A percentile compares a stretch with the other conserved stretches of the same genome.
These are phyloP conservation scores for Fibroporia radiculosa DNA, from an alignment of 768 basidiomycete species.

Conservation along the genomic window DNA sequence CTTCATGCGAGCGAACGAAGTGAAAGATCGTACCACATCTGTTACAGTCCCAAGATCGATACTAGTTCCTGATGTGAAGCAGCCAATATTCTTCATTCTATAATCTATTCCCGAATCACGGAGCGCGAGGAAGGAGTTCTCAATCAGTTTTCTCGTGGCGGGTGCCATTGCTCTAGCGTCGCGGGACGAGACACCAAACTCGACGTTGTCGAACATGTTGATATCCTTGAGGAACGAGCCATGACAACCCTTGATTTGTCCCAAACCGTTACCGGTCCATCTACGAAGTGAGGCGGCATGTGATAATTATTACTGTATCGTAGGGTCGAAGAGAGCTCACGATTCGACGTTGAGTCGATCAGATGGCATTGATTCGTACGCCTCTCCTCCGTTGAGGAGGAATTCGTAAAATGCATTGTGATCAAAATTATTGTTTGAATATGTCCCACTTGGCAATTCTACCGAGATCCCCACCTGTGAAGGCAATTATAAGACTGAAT, in stretches of 20 bases:
- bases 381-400: conserved; percentile 24
- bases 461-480: conserved; percentile 32
- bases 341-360: conserved; percentile 26
- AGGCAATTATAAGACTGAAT: too few relatives aligned
- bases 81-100: conserved; percentile 33
- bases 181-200: conserved; percentile 31
- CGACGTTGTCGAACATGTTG: conserved; percentile 29
- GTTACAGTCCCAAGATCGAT: conserved; percentile 6
- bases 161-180: conserved; percentile 29
- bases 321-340: too few relatives aligned
- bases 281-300: conserved; percentile 27
- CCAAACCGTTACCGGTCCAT: neutral
- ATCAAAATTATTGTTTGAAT: conserved; percentile 22
- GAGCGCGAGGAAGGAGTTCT: conserved; percentile 33
- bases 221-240: conserved; percentile 34
- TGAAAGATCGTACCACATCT: conserved; percentile 2
- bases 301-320: conserved; percentile 5
- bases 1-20: neutral
- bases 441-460: conserved; percentile 29
- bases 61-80: conserved; percentile 30
- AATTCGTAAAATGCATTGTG: conserved; percentile 30
- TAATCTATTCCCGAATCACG: conserved; percentile 43
- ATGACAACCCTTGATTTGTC: conserved; percentile 10
- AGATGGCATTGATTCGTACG: conserved; percentile 25
- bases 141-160: conserved; percentile 29